Base-by-base conservation (phyloP, 2,329 filamentous ascomycete species). In the Emmonsia crescens region DNA sequence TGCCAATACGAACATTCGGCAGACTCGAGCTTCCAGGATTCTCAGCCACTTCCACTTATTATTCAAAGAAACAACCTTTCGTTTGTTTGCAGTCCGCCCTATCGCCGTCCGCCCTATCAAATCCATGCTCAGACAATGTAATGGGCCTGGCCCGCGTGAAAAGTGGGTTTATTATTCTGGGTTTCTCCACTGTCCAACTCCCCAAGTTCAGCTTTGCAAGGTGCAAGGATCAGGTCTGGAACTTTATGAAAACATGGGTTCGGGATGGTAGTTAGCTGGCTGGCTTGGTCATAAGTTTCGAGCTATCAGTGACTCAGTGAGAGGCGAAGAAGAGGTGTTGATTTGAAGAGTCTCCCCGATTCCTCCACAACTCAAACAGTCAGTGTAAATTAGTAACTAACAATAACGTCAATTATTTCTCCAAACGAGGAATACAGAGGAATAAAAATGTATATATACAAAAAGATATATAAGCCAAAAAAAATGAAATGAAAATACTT, bases 401-500 rank as follows among this genome's bases (percentile, higher is more conserved):
- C n/a, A n/a, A n/a, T n/a, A n/a, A 3, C 29, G 29, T 40, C 36
- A 40, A 14, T 3, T 40, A 40, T 40, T 40, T 40, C 36, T 19
- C 2, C 19, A 4, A n/a, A 6, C 3, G 19, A n/a, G 5, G 2
- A n/a, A 9, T n/a, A 12, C 21, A 3, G 27, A 29, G 5, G 5
- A 44, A 19, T 19, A n/a, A n/a, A 44, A n/a, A 44, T 38, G 14
- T 5, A 52, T 9, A n/a, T 40, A 4, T 3, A 52, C 3, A n/a
- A 10, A 36, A n/a, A n/a, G 33, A 36, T 33, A 33, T 19, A 12
- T 5, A 27, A 49, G 24, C 1, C 21, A 29, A 12, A 52, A 52
- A 36, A n/a, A 52, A 49, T 21, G 29, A 36, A 49, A 60, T 27
- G 51, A 56, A 38, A 27, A 40, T 40, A 61, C 60, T 65, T 64